Evolutionary conservation across 2,329 filamentous ascomycete genomes (phyloP), one percentile per base, ranked within the genome.

Genomic region (Colletotrichum falcatum): DNA sequence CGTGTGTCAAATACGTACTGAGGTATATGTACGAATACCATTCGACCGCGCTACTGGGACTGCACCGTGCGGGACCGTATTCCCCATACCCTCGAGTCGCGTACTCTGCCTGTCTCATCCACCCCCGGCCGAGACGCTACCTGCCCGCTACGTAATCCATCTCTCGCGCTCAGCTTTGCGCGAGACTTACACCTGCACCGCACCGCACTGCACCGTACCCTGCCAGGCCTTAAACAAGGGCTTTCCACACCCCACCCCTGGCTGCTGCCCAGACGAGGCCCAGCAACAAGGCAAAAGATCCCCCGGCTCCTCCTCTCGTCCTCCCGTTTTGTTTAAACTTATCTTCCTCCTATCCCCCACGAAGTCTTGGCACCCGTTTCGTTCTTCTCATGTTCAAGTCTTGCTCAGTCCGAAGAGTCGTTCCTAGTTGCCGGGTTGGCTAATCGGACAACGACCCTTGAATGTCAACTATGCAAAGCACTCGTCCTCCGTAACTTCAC

Each of bases 81-180:
- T 58, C 46, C 28, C 60, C 60, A 64, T 71, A 68, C 65, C 69
- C 65, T 71, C 69, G 65, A 71, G 37, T 71, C 69, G 58, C 60
- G 69, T 71, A 71, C 65, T 65, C 65, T 71, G 58, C 26, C 65
- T 67, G 69, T 71, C 69, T 71, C 69, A 65, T 58, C 65, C 69
- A 68, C 59, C 69, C 68, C 69, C 65, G 65, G 65, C 65, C 69
- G 69, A 71, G 69, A 71, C 69, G 69, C 67, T 70, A 70, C 67
- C 67, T 70, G 46, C 67, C 58, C 65, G 65, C 69, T 72, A 72
- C 70, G 70, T 72, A 72, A 72, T 72, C 56, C 61, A 72, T 70
- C 66, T 72, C 61, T 61, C 61, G 66, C 70, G 20, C 42, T 66
- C 61, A 70, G 61, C 66, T 70, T 72, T 61, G 62, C 61, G 70